A percentile compares a stretch with the other conserved stretches of the same genome.
These are phyloP conservation scores for Blastocystis sp. DNA, from an alignment of 352 stramenopile genomes.

Conservation along the genomic window DNA sequence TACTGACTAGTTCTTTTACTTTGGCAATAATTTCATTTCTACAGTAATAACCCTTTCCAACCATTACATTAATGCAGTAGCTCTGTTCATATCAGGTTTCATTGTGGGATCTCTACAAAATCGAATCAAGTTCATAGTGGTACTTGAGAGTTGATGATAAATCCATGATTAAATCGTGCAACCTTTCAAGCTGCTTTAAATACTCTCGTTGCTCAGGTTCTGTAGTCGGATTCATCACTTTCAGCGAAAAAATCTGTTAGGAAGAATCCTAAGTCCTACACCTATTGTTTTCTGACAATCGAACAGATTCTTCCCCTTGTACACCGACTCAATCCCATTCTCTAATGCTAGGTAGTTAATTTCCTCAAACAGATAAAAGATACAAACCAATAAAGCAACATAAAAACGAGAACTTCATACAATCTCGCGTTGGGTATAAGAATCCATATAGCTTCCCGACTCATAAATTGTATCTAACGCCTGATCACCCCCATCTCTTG, in stretches of 20 bases:
- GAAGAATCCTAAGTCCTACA: no score
- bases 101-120: not conserved
- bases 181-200: not conserved
- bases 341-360: no score
- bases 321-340: no score
- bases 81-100: not conserved
- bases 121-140: not conserved
- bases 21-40: conserved; percentile 39
- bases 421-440: not conserved
- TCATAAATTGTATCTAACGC: not conserved
- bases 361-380: not conserved
- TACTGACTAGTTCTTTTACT: not conserved
- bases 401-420: not conserved
- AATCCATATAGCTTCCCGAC: not conserved
- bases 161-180: not conserved
- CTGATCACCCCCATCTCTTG: not conserved
- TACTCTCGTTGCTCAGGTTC: not conserved
- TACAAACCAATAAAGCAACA: not conserved
- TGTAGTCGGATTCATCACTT: not conserved
- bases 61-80: not conserved
- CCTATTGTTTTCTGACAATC: no score
- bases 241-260: not conserved
- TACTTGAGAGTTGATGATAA: conserved; percentile 4
- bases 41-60: not conserved
- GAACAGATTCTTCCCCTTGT: no score